These are phyloP conservation scores for Musa schizocarpa DNA, from an alignment of 176 grass and related monocot species.

Conservation along the genomic window DNA sequence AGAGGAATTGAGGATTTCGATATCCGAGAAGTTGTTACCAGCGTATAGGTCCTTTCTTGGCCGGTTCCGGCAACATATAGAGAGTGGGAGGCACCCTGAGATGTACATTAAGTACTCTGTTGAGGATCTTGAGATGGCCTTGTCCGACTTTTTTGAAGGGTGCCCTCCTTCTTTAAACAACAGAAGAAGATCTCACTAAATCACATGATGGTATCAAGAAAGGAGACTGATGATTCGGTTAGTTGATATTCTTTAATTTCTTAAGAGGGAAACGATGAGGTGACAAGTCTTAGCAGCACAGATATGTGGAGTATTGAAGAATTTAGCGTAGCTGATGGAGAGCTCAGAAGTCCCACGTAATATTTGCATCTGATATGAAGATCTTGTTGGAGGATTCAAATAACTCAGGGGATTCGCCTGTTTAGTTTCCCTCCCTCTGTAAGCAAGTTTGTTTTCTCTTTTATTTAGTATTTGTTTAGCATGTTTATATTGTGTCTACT, in stretches of 20 bases:
- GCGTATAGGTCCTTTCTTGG: slow-evolving; percentile 89
- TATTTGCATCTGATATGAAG: slow-evolving; percentile 6
- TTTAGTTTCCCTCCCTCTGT: slow-evolving; percentile 8
- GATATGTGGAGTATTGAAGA: background rate
- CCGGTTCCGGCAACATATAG: slow-evolving; percentile 76
- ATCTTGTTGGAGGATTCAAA: background rate
- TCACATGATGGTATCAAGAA: background rate
- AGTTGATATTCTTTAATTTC: slow-evolving; percentile 4
- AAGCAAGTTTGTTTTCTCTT: slow-evolving; percentile 6
- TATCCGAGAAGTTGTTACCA: slow-evolving; percentile 73
- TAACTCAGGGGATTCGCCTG: background rate
- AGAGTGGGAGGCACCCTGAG: slow-evolving; percentile 70
- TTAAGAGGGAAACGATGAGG: background rate
- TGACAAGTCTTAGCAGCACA: background rate
- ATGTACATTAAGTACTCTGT: slow-evolving; percentile 85
- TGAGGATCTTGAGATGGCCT: slow-evolving; percentile 27
- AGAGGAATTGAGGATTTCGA: slow-evolving; percentile 88
- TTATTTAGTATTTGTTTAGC: slow-evolving; percentile 8
- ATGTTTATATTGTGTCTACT: slow-evolving; percentile 4
- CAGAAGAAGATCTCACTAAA: slow-evolving; percentile 16
- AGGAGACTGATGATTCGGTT: background rate
- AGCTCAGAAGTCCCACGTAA: background rate
- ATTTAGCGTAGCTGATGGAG: background rate
- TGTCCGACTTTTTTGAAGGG: slow-evolving; percentile 15
- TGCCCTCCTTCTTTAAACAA: slow-evolving; percentile 4